Percentiles rank a stretch among this genome's conserved stretches.
phyloP scores from a whole-genome alignment of 495 filamentous ascomycete species.

The Neurospora sp. region DNA sequence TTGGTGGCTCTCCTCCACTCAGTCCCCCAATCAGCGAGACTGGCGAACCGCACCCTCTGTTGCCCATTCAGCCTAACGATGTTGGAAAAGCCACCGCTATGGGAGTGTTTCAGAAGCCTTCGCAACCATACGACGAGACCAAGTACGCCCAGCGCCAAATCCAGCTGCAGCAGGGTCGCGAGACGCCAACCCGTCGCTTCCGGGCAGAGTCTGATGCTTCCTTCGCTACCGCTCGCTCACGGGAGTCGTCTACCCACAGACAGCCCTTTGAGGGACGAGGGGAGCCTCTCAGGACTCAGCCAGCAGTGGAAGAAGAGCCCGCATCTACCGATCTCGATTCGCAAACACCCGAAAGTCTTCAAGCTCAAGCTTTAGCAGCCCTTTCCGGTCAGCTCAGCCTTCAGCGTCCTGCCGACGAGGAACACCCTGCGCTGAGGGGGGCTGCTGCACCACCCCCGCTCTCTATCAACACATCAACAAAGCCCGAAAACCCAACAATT shows the following conservation, averaged over 20 bases:
- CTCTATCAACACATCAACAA: constrained; percentile 15
- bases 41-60: constrained; percentile 42
- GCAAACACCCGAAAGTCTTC: constrained; percentile 12
- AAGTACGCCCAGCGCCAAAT: constrained; percentile 75
- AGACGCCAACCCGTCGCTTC: constrained; percentile 31
- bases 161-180: constrained; percentile 61
- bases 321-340: constrained; percentile 28
- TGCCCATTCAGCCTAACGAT: constrained; percentile 66
- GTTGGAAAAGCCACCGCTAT: constrained; percentile 77
- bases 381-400: constrained; percentile 16
- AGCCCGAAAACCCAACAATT: constrained; percentile 10
- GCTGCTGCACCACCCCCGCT: constrained; percentile 27
- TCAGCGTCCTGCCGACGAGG: constrained; percentile 32
- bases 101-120: constrained; percentile 74
- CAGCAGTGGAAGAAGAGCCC: constrained; percentile 27
- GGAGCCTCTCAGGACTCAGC: constrained; percentile 7
- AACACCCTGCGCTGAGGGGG: constrained; percentile 37
- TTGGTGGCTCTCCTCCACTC: constrained; percentile 49
- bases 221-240: constrained; percentile 16
- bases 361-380: constrained; percentile 3
- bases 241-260: constrained; percentile 22
- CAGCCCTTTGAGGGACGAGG: constrained; percentile 11
- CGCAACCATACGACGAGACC: constrained; percentile 66
- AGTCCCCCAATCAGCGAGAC: constrained; percentile 66
- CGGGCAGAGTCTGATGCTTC: constrained; percentile 24